Evolutionary conservation across 331 rosid species (phyloP).

Genomic region (Telfairia occidentalis): DNA sequence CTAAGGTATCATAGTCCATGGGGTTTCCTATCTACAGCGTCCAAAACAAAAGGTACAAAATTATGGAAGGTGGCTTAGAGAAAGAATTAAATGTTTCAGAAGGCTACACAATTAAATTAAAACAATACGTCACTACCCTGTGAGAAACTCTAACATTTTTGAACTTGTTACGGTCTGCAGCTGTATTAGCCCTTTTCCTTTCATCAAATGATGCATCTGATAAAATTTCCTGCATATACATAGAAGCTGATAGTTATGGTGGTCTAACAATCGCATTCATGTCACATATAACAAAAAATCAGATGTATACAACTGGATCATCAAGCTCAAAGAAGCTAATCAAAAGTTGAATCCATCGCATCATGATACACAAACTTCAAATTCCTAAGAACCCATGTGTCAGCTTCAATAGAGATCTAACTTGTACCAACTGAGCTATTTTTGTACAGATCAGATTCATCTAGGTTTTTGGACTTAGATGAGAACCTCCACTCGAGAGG

Average conservation of each 20-base stretch:
- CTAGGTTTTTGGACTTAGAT: neutral
- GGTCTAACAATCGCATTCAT: neutral
- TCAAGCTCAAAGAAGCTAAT: neutral
- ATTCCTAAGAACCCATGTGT: neutral
- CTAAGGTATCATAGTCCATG: constrained; percentile 63
- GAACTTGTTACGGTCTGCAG: constrained; percentile 32
- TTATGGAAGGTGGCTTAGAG: neutral
- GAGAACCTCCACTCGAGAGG: neutral
- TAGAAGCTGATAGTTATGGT: constrained; percentile 15
- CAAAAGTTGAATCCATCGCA: neutral
- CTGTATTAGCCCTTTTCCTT: constrained; percentile 38
- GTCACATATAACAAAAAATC: neutral
- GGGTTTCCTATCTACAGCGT: constrained; percentile 72
- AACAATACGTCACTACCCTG: constrained; percentile 36
- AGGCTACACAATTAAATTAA: constrained; percentile 11
- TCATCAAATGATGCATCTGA: constrained; percentile 64
- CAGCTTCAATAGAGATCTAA: neutral
- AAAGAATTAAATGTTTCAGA: constrained; percentile 8
- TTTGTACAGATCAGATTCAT: neutral
- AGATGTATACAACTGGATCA: constrained; percentile 8
- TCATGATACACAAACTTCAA: neutral
- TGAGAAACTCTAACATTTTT: constrained; percentile 76
- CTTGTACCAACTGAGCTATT: neutral
- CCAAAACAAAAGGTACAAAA: constrained; percentile 6
- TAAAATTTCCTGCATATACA: constrained; percentile 60